Percentiles rank a stretch among this genome's conserved stretches.
Conservation (phyloP, 768 basidiomycete species). For the Cystofilobasidium bisporidii region DNA sequence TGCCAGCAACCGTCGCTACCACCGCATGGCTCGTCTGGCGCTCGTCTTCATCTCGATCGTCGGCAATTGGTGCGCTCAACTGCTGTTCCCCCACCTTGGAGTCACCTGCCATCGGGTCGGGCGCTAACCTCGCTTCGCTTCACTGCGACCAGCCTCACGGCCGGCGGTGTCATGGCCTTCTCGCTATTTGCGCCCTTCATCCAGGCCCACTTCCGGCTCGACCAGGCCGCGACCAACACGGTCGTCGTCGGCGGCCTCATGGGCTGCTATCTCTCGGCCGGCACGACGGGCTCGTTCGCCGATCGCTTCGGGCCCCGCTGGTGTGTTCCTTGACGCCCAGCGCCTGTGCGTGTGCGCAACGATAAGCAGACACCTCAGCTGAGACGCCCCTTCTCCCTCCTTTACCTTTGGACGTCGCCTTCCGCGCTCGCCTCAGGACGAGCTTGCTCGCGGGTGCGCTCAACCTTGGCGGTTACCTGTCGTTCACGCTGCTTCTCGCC, state of each 20-base stretch:
- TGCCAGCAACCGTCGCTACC: conserved; percentile 11
- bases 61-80: conserved; percentile 10
- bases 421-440: background rate
- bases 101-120: too few relatives aligned
- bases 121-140: background rate
- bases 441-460: conserved; percentile 7
- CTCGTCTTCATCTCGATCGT: conserved; percentile 1
- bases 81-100: too few relatives aligned
- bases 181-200: conserved; percentile 23
- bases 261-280: conserved; percentile 18
- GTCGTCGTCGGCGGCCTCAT: conserved; percentile 15
- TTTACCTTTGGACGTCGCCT: too few relatives aligned
- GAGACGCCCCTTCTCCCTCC: too few relatives aligned
- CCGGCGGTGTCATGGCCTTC: conserved; percentile 16
- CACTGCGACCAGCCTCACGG: conserved; percentile 13
- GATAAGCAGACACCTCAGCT: too few relatives aligned
- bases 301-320: conserved; percentile 18
- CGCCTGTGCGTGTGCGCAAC: too few relatives aligned
- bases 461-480: conserved; percentile 13
- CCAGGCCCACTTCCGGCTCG: conserved; percentile 11
- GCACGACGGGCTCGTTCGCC: conserved; percentile 5
- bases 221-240: conserved; percentile 10
- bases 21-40: conserved; percentile 8
- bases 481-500: conserved; percentile 12
- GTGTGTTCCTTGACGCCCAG: background rate